Evolutionary conservation across 306 rosid genomes (phyloP), one percentile per base, ranked within the genome.

Genomic region (Castanospermum australe): DNA sequence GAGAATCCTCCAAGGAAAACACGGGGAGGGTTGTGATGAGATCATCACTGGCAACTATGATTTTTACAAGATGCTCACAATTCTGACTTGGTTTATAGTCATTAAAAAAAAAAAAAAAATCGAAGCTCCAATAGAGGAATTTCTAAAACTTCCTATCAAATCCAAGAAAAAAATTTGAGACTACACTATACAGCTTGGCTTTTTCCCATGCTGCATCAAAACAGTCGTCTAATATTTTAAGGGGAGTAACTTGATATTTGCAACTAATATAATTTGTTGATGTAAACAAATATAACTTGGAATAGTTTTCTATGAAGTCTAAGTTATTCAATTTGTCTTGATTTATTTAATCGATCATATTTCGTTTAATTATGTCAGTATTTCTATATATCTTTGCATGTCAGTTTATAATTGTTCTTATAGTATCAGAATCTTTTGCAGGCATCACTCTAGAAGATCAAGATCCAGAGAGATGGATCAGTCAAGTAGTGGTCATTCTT

Each of bases 371-470:
- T 66, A 67, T 36, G 60, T 69, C 73, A 12, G 18, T 22, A 28
- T 41, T 54, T 79, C 54, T 28, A 17, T 68, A 66, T 72, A 25
- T 59, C 32, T 22, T 61, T 73, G 33, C 69, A 12, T 65, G 71
- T 61, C 36, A 45, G 50, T 71, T 73, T 68, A 50, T 73, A 67
- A 66, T 60, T 22, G 81, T 76, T 52, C 78, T 76, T 35, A 51
- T 33, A 24, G 36, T 63, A 28, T 63, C 24, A 38, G 60, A 56
- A 51, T 86, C 61, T 65, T 71, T 84, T 83, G 42, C 76, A 90
- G 97, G 85, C 61, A 81, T 67, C 74, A 30, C 76, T 79, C 86
- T 7, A 82, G 87, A 80, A 88, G 93, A 83, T 86, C 93, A 36
- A 85, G 87, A 80, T 89, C 92, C 52, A 79, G 79, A 82, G 93